These are phyloP conservation scores for Ettlia oleoabundans DNA, from an alignment of 139 green algal genomes.

Conservation along the genomic window DNA sequence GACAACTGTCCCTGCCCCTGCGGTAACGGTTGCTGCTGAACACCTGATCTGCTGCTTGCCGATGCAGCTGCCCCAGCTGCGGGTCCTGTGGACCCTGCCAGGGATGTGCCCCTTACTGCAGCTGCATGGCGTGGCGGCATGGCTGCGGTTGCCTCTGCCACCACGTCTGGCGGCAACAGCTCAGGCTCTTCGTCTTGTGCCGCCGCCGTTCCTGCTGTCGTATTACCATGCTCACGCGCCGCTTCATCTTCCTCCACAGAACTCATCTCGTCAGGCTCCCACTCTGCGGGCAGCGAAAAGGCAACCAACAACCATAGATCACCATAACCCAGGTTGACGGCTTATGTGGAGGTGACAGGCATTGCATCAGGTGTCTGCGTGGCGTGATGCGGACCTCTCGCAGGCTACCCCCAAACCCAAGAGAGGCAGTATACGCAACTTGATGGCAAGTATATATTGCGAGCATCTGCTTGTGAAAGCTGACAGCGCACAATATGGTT, in stretches of 20 bases:
- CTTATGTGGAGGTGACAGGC: no score
- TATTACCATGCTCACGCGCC: not conserved
- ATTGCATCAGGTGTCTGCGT: not conserved
- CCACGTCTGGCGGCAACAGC: not conserved
- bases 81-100: not conserved
- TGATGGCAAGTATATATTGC: no score
- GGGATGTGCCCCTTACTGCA: not conserved
- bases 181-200: not conserved
- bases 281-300: no score
- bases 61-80: not conserved
- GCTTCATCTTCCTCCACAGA: not conserved
- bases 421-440: no score
- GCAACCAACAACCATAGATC: no score
- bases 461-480: not conserved
- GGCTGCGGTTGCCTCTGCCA: not conserved
- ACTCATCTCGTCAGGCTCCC: constrained; percentile 37
- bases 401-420: no score
- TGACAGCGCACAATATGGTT: not conserved
- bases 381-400: not conserved
- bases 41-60: not conserved
- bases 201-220: not conserved
- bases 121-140: not conserved
- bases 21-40: not conserved
- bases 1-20: not conserved
- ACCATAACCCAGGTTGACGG: no score